phyloP scores from a whole-genome alignment of 2,329 filamentous ascomycete species.

The Fusarium sp. region DNA sequence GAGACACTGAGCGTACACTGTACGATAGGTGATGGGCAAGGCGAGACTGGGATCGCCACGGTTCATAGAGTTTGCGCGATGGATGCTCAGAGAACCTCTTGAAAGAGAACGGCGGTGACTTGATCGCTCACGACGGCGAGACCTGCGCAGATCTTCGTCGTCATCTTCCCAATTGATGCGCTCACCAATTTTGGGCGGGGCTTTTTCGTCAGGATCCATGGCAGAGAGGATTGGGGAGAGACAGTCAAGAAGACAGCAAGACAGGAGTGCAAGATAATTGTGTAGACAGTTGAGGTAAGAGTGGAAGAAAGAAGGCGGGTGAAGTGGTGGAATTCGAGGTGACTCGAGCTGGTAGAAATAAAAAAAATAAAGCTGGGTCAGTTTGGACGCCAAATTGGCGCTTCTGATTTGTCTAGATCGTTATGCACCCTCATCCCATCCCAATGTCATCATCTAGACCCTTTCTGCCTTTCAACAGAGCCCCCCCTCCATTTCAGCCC shows the following conservation, averaged over 20 bases:
- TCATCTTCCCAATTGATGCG: constrained; percentile 21
- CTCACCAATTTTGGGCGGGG: not conserved
- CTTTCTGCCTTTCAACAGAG: not conserved
- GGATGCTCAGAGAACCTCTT: constrained; percentile 9
- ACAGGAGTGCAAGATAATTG: not conserved
- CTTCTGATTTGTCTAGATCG: not conserved
- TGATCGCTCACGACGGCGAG: constrained; percentile 3
- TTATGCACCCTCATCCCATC: not conserved
- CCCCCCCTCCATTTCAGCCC: not conserved
- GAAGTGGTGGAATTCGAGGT: not conserved
- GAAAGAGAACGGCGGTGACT: not conserved
- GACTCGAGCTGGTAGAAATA: not conserved
- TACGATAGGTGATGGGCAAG: constrained; percentile 9
- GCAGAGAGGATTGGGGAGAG: not conserved
- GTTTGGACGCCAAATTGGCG: not conserved
- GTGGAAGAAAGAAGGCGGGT: not conserved
- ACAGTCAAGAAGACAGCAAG: not conserved
- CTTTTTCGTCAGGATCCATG: constrained; percentile 18
- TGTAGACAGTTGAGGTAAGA: not conserved
- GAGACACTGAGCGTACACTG: not conserved
- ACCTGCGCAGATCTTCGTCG: not conserved
- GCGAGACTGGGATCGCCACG: constrained; percentile 14
- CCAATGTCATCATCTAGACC: not conserved
- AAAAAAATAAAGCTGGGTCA: not conserved
- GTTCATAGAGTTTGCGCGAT: not conserved